Conservation (phyloP, 2,329 filamentous ascomycete species). For the Decorospora gaudefroyi region DNA sequence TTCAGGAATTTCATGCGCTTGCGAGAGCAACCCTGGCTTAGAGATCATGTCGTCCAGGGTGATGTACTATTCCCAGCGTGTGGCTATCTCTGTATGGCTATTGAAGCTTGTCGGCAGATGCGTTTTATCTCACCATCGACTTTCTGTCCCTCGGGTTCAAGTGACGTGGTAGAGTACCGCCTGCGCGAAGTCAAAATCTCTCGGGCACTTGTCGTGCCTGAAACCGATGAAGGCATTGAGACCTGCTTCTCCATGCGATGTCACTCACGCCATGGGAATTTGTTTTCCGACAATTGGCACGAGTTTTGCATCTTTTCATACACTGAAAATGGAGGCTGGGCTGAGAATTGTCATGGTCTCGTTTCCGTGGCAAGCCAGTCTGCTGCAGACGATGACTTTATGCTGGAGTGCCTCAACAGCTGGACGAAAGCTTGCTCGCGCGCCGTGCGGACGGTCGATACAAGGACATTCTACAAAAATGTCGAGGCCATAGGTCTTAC, state of each 20-base stretch:
- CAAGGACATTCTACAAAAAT: constrained; percentile 10
- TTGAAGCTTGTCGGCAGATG: constrained; percentile 21
- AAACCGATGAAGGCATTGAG: constrained; percentile 32
- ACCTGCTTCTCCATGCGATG: constrained; percentile 21
- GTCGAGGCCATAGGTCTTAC: constrained; percentile 18
- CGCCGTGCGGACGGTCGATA: background rate
- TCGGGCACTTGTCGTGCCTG: constrained; percentile 28
- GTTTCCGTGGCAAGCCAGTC: constrained; percentile 7
- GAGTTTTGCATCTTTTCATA: constrained; percentile 26
- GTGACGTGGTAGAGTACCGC: constrained; percentile 10
- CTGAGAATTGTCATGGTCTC: constrained; percentile 21
- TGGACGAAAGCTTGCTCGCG: constrained; percentile 1
- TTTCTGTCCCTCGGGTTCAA: background rate
- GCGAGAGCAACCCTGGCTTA: constrained; percentile 28
- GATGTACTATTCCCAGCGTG: constrained; percentile 27
- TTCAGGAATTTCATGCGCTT: constrained; percentile 34
- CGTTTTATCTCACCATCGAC: constrained; percentile 11
- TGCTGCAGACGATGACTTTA: constrained; percentile 4
- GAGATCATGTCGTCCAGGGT: constrained; percentile 24
- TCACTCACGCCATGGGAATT: background rate
- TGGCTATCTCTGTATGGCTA: constrained; percentile 23
- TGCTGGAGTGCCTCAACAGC: constrained; percentile 5
- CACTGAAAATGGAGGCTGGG: constrained; percentile 17
- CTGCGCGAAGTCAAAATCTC: constrained; percentile 28
- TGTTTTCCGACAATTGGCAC: constrained; percentile 13